Conservation (phyloP, 2,329 filamentous ascomycete species). For the Chrysoporthe puriensis region DNA sequence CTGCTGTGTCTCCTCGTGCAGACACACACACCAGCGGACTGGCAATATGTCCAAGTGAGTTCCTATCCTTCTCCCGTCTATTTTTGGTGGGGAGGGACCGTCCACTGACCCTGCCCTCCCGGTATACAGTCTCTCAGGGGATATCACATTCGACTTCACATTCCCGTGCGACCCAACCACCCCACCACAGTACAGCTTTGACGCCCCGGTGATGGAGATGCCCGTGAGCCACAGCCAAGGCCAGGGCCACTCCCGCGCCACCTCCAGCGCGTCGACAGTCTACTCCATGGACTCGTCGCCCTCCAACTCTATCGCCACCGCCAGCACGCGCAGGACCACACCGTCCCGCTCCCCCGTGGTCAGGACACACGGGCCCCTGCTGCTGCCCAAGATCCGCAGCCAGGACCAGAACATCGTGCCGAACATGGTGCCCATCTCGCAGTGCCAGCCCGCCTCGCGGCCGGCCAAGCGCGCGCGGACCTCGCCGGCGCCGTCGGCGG, state of each 20-base stretch:
- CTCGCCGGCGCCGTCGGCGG: constrained; percentile 47
- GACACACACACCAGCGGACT: constrained; percentile 23
- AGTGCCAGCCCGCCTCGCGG: constrained; percentile 40
- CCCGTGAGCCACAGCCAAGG: constrained; percentile 46
- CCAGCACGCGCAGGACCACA: constrained; percentile 67
- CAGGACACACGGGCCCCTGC: constrained; percentile 75
- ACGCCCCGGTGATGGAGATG: constrained; percentile 60
- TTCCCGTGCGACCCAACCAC: constrained; percentile 59
- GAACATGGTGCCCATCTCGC: constrained; percentile 38
- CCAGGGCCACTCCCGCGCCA: constrained; percentile 61
- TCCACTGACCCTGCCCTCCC: constrained; percentile 34
- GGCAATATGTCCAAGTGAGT: constrained; percentile 51
- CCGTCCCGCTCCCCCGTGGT: constrained; percentile 69
- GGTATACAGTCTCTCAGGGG: constrained; percentile 60
- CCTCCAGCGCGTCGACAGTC: constrained; percentile 64
- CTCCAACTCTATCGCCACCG: constrained; percentile 62
- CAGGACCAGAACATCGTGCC: constrained; percentile 79
- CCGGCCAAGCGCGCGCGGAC: constrained; percentile 63
- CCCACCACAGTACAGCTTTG: constrained; percentile 58
- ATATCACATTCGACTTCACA: constrained; percentile 64
- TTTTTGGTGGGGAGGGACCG: background rate
- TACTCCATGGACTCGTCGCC: constrained; percentile 70
- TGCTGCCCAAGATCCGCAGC: constrained; percentile 83
- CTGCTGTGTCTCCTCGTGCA: constrained; percentile 17
- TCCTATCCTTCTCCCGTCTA: background rate